phyloP scores from a whole-genome alignment of 2,329 filamentous ascomycete species.

The Penicillium sp. region DNA sequence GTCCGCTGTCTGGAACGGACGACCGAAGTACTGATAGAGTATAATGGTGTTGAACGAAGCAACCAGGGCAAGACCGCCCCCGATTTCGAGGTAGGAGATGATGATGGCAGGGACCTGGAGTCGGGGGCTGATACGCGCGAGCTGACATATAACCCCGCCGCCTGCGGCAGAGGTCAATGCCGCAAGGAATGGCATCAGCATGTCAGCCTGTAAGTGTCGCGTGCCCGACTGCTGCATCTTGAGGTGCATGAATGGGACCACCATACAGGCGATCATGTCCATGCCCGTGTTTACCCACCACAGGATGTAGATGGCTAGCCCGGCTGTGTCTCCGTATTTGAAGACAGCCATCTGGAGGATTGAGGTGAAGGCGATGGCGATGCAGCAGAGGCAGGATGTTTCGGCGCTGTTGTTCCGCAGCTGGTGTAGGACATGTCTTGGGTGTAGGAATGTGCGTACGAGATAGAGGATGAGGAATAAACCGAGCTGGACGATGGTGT shows the following conservation, averaged over 20 bases:
- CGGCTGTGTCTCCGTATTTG: conserved; percentile 29
- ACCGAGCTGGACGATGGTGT: conserved; percentile 37
- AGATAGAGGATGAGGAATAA: conserved; percentile 33
- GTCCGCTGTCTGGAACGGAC: conserved; percentile 20
- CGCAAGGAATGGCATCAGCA: conserved; percentile 42
- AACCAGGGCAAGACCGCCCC: conserved; percentile 35
- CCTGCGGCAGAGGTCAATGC: conserved; percentile 44
- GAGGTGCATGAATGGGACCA: conserved; percentile 38
- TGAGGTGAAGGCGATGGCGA: conserved; percentile 38
- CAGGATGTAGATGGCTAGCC: conserved; percentile 37
- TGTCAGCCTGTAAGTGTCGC: conserved; percentile 34
- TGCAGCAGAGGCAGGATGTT: conserved; percentile 41
- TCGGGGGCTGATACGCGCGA: conserved; percentile 25
- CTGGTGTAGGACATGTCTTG: conserved; percentile 30
- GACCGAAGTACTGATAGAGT: conserved; percentile 34
- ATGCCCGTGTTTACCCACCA: conserved; percentile 45
- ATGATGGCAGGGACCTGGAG: conserved; percentile 43
- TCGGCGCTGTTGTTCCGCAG: conserved; percentile 37
- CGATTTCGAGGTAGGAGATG: conserved; percentile 43
- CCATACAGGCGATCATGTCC: conserved; percentile 34
- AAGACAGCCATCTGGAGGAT: conserved; percentile 53
- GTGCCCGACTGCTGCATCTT: conserved; percentile 40
- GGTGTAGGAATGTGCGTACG: conserved; percentile 35
- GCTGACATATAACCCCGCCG: conserved; percentile 38
- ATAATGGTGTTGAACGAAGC: conserved; percentile 37